Evolutionary conservation across 371 early-diverging fungal genomes (phyloP).

Genomic region (Mucor velutinosus): DNA sequence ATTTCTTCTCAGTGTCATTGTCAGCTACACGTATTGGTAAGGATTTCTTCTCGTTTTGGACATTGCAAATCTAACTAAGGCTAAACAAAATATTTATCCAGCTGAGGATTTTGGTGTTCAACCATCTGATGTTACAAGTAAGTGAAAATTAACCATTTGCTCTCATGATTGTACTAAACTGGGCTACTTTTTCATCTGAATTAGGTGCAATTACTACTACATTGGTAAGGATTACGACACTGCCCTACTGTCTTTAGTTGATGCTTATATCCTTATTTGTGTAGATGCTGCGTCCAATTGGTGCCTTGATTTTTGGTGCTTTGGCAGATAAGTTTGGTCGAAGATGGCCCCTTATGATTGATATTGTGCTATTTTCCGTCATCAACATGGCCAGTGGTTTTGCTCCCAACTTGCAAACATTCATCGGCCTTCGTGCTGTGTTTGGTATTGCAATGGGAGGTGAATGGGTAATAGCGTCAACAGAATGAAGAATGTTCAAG

Average conservation of each 20-base stretch:
- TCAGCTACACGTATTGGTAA: conserved; percentile 46
- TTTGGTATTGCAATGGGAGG: conserved; percentile 80
- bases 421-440: conserved; percentile 56
- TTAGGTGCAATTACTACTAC: conserved; percentile 50
- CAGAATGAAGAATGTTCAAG: background rate
- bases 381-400: conserved; percentile 73
- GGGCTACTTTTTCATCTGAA: conserved; percentile 5
- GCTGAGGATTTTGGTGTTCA: conserved; percentile 58
- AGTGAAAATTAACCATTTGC: conserved; percentile 6
- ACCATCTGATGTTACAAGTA: conserved; percentile 59
- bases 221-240: conserved; percentile 20
- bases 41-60: background rate
- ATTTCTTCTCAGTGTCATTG: conserved; percentile 68
- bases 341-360: conserved; percentile 68
- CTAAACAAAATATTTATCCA: conserved; percentile 15
- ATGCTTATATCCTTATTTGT: background rate
- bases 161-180: conserved; percentile 1
- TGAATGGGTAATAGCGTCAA: conserved; percentile 57
- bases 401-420: conserved; percentile 52
- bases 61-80: background rate
- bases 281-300: conserved; percentile 68
- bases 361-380: conserved; percentile 64
- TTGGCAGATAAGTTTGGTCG: conserved; percentile 72
- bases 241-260: background rate
- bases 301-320: conserved; percentile 71